A percentile compares a stretch with the other conserved stretches of the same genome.
These are phyloP conservation scores for Psilocybe azurescens DNA, from an alignment of 768 basidiomycete genomes.

Conservation along the genomic window DNA sequence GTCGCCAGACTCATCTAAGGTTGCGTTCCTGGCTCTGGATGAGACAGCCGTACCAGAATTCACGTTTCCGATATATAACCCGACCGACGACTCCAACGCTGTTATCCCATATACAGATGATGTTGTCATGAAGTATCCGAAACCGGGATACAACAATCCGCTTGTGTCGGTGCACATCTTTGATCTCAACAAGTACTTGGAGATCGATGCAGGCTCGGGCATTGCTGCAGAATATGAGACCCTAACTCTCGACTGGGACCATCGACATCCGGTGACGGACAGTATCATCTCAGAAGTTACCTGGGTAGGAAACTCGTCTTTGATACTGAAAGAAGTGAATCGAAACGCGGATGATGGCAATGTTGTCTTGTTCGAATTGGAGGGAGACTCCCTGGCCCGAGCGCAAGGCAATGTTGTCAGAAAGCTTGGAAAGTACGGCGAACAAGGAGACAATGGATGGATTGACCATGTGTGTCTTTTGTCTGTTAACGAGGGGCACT, in stretches of 20 bases:
- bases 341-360: slow-evolving; percentile 82
- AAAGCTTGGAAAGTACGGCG: slow-evolving; percentile 80
- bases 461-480: slow-evolving; percentile 74
- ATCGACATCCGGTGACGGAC: slow-evolving; percentile 57
- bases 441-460: slow-evolving; percentile 94
- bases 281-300: slow-evolving; percentile 82
- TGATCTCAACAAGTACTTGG: slow-evolving; percentile 64
- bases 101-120: slow-evolving; percentile 82
- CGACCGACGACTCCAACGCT: slow-evolving; percentile 67
- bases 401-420: slow-evolving; percentile 66
- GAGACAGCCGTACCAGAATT: slow-evolving; percentile 89
- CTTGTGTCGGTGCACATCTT: slow-evolving; percentile 85
- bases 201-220: slow-evolving; percentile 31
- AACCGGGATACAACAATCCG: slow-evolving; percentile 91
- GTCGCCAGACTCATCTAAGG: slow-evolving; percentile 75
- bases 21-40: slow-evolving; percentile 89
- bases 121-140: slow-evolving; percentile 82
- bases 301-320: slow-evolving; percentile 80
- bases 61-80: slow-evolving; percentile 91
- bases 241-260: slow-evolving; percentile 70
- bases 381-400: slow-evolving; percentile 29
- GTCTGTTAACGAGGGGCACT: slow-evolving; percentile 6
- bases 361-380: slow-evolving; percentile 77
- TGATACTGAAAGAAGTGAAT: slow-evolving; percentile 89
- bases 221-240: slow-evolving; percentile 48